Conservation (phyloP, 1,139 yeast genomes). For the Candida dubliniensis region DNA sequence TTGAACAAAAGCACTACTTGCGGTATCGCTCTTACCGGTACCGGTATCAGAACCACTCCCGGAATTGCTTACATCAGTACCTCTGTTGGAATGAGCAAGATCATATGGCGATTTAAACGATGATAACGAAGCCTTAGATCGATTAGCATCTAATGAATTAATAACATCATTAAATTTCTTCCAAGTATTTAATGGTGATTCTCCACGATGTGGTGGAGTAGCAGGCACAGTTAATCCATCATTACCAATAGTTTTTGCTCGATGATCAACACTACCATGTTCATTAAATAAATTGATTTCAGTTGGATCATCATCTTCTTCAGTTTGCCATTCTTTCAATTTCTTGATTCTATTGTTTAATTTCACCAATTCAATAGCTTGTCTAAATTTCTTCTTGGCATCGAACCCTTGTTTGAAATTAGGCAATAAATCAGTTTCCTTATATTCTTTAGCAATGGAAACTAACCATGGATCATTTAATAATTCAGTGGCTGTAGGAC, state of each 20-base stretch:
- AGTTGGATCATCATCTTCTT: conserved; percentile 54
- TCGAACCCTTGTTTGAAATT: conserved; percentile 66
- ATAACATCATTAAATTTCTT: conserved; percentile 25
- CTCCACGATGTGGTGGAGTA: neutral
- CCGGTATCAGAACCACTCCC: conserved; percentile 18
- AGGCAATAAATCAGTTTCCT: conserved; percentile 68
- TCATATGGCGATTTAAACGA: conserved; percentile 15
- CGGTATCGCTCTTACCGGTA: conserved; percentile 5
- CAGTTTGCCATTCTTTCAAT: conserved; percentile 54
- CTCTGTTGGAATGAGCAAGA: conserved; percentile 1
- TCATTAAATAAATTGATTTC: conserved; percentile 48
- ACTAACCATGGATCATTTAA: conserved; percentile 72
- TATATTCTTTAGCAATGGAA: conserved; percentile 46
- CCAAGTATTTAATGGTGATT: conserved; percentile 24
- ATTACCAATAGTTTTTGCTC: conserved; percentile 13
- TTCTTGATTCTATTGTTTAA: conserved; percentile 72
- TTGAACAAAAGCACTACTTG: conserved; percentile 61
- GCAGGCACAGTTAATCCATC: neutral
- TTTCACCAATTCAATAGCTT: conserved; percentile 80
- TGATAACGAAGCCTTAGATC: conserved; percentile 23
- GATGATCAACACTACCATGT: conserved; percentile 18
- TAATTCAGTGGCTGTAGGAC: conserved; percentile 69
- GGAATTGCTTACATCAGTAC: conserved; percentile 6
- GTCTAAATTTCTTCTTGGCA: conserved; percentile 81
- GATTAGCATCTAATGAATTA: conserved; percentile 12